Evolutionary conservation across 441 rosid species (phyloP).

Genomic region (Euphorbia celastroides): DNA sequence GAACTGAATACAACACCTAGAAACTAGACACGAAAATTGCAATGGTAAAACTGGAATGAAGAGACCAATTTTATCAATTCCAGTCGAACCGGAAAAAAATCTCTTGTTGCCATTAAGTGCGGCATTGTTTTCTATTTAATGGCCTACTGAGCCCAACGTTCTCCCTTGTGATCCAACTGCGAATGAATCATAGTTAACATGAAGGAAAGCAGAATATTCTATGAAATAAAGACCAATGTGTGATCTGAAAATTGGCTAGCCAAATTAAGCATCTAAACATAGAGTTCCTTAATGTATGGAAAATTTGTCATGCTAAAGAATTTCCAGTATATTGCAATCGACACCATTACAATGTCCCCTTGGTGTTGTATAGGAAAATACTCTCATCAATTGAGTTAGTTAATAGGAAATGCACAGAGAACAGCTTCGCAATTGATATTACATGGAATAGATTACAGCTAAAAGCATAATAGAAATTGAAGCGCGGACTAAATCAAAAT

Average conservation of each 20-base stretch:
- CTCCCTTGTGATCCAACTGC: not conserved
- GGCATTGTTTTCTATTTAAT: not conserved
- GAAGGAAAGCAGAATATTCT: not conserved
- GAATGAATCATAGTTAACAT: not conserved
- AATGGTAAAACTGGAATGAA: not conserved
- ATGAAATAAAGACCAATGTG: not conserved
- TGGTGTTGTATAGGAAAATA: not conserved
- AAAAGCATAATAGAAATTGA: not conserved
- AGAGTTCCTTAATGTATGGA: not conserved
- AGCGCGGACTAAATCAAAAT: not conserved
- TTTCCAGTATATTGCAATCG: not conserved
- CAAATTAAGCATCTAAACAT: not conserved
- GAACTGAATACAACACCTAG: not conserved
- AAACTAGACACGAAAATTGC: not conserved
- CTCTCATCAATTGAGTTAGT: not conserved
- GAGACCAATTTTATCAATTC: not conserved
- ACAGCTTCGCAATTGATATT: not conserved
- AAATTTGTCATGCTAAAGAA: not conserved
- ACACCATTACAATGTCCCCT: not conserved
- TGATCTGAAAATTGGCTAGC: not conserved
- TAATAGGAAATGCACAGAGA: not conserved
- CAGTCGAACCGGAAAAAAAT: not conserved
- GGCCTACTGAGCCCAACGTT: not conserved
- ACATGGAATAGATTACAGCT: not conserved
- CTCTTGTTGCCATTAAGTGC: not conserved